These are phyloP conservation scores for Xylariales sp. DNA, from an alignment of 2,329 filamentous ascomycete species.

Conservation along the genomic window DNA sequence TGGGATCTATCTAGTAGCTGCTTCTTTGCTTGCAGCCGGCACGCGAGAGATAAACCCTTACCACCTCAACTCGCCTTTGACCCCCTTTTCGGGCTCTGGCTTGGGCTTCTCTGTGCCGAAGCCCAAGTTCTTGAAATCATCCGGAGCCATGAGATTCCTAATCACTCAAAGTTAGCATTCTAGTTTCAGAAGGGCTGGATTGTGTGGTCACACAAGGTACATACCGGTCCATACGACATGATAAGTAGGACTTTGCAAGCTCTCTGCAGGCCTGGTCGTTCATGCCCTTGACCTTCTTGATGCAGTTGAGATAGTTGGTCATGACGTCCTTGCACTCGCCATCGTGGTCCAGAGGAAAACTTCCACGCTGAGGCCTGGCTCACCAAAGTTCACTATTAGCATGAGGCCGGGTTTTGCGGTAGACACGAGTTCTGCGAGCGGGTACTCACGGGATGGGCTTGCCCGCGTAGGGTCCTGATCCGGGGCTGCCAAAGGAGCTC, in stretches of 20 bases:
- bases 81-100: constrained; percentile 18
- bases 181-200: no score
- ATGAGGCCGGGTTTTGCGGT: no score
- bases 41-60: no score
- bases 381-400: no score
- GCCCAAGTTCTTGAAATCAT: constrained; percentile 92
- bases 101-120: constrained; percentile 45
- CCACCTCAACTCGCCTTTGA: constrained; percentile 31
- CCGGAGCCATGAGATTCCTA: constrained; percentile 92
- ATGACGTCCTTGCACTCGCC: constrained; percentile 94
- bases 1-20: no score
- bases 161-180: no score
- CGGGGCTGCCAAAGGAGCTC: constrained; percentile 68
- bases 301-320: constrained; percentile 77
- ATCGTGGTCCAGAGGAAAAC: constrained; percentile 95
- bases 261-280: constrained; percentile 84
- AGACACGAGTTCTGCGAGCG: no score
- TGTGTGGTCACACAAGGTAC: no score
- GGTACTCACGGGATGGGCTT: constrained; percentile 66
- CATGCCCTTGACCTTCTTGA: constrained; percentile 76
- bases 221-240: constrained; percentile 92
- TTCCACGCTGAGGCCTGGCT: constrained; percentile 89
- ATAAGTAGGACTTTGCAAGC: constrained; percentile 82
- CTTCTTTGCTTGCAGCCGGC: no score
- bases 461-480: constrained; percentile 56